Evolutionary conservation across 345 rosid species (phyloP), one percentile per base, ranked within the genome.

Genomic region (Cardamine chenopodiifolia): DNA sequence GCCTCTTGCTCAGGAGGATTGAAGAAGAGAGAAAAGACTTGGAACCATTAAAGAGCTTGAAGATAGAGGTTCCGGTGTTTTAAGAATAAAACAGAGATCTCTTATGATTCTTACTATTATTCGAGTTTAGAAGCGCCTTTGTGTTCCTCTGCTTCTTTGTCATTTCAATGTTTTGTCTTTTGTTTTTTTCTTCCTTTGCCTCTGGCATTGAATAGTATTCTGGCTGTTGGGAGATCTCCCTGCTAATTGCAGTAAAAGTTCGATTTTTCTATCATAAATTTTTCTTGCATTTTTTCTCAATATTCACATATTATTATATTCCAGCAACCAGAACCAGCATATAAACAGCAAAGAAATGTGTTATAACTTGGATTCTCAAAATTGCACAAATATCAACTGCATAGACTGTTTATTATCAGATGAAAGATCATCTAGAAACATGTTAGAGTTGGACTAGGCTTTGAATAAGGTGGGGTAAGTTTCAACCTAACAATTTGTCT

Each of bases 1-100:
- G n/a, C 80, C 80, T 70, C 80, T 70, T 55, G 80, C 80, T 34
- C 11, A 69, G 22, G 80, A 70, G 29, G 71, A 70, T 11, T 77
- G 60, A 77, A 76, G 40, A 48, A 1, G 10, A 58, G 55, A 62
- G 39, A 42, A 55, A 56, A 76, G 65, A 62, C 63, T 14, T 0
- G 29, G 70, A 76, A 40, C 55, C 68, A 75, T 17, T 60, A 29
- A 19, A 67, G 63, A 60, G 62, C 1, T 58, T 67, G 62, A 59
- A 66, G 61, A 58, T 61, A 26, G 29, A 29, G 56, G 57, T 75
- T 61, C 63, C 63, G 1, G 31, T 29, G 65, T 54, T 47, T 62
- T 53, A 76, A 45, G 59, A 76, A 63, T 76, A 76, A 70, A 48
- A 60, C 52, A 53, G 19, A 45, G 8, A 26, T 70, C 53, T 70